These are phyloP conservation scores for Stagonosporopsis tanaceti DNA, from an alignment of 2,329 filamentous ascomycete species.

Conservation along the genomic window DNA sequence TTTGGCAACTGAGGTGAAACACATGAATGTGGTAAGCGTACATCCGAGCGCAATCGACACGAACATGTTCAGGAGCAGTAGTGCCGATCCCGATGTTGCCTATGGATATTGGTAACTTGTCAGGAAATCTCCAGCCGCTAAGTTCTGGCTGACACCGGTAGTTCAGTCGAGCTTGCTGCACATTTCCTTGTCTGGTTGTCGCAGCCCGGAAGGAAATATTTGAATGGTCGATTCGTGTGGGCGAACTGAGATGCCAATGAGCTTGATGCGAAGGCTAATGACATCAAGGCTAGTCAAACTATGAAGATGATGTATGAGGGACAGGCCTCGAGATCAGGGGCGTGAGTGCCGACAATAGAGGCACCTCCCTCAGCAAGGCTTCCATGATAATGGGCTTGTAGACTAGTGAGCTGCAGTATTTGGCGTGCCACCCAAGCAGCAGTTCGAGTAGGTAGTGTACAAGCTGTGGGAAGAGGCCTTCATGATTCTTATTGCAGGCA, in stretches of 20 bases:
- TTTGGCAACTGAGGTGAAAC: slow-evolving; percentile 44
- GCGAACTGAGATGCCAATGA: slow-evolving; percentile 40
- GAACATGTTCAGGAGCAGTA: slow-evolving; percentile 32
- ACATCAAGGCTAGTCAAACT: slow-evolving; percentile 24
- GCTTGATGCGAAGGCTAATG: slow-evolving; percentile 22
- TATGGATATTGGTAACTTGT: slow-evolving; percentile 28
- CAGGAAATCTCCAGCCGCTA: background rate
- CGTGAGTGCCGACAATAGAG: background rate
- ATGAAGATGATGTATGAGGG: slow-evolving; percentile 28
- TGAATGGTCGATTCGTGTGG: slow-evolving; percentile 32
- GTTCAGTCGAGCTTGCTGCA: slow-evolving; percentile 14
- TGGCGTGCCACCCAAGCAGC: background rate
- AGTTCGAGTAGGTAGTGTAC: no score
- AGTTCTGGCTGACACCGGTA: background rate
- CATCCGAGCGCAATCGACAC: slow-evolving; percentile 50
- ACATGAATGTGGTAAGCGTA: slow-evolving; percentile 43
- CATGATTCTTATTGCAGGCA: no score
- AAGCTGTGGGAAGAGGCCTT: no score
- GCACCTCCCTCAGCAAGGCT: background rate
- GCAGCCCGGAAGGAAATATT: slow-evolving; percentile 17
- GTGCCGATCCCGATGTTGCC: slow-evolving; percentile 19
- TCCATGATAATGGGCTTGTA: background rate
- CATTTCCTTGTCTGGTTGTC: slow-evolving; percentile 12
- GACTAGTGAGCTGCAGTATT: background rate
- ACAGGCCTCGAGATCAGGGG: background rate